These are phyloP conservation scores for Wickerhamiella sergipiensis DNA, from an alignment of 805 yeast genomes.

Conservation along the genomic window DNA sequence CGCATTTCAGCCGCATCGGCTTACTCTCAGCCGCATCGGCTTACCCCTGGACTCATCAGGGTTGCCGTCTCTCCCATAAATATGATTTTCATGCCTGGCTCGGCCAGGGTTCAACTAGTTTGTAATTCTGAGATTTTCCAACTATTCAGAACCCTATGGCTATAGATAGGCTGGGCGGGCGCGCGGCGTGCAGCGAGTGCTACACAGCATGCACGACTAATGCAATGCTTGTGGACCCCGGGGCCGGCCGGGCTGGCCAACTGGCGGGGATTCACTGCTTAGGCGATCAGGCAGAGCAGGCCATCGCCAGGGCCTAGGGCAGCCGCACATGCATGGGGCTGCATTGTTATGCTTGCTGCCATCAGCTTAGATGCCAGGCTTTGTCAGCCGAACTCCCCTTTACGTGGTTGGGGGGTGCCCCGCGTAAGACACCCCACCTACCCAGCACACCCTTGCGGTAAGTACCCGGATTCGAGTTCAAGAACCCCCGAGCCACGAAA, in stretches of 20 bases:
- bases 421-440: background rate
- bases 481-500: background rate
- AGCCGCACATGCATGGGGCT: background rate
- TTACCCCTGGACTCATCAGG: no score
- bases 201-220: background rate
- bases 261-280: background rate
- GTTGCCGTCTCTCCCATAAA: no score
- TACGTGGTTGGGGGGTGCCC: background rate
- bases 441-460: conserved; percentile 1
- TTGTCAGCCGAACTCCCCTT: background rate
- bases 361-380: background rate
- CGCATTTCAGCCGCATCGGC: no score
- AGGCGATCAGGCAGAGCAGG: background rate
- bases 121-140: background rate
- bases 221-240: background rate
- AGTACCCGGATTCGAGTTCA: background rate
- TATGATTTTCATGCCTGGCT: background rate
- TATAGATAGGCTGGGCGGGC: no score
- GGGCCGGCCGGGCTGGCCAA: no score
- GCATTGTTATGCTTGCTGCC: background rate
- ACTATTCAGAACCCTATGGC: no score
- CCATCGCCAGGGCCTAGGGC: background rate
- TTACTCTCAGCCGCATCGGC: no score
- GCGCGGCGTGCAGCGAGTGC: background rate
- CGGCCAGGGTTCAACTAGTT: background rate